Percentiles rank a stretch among this genome's conserved stretches.
These are phyloP conservation scores for Umbelopsis ramanniana DNA, from an alignment of 192 early-diverging fungal genomes.

Conservation along the genomic window DNA sequence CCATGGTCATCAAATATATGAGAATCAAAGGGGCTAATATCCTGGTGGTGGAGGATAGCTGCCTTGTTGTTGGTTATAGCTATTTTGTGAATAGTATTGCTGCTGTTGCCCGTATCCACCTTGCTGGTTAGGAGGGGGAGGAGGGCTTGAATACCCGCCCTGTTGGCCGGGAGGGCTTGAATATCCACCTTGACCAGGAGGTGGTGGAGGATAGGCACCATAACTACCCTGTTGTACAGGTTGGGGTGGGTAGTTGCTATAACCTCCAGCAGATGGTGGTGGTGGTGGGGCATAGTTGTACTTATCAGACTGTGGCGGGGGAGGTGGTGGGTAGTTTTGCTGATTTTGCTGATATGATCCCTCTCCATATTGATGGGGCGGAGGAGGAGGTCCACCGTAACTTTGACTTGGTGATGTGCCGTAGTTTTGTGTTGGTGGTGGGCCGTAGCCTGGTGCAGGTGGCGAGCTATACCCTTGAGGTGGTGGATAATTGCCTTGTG, in stretches of 20 bases:
- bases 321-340: slow-evolving; percentile 2
- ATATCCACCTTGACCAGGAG: slow-evolving; percentile 11
- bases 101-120: slow-evolving; percentile 6
- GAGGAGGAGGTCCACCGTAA: not conserved
- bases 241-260: slow-evolving; percentile 2
- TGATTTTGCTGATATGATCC: not conserved
- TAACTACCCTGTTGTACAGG: not conserved
- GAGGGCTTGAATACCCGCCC: not conserved
- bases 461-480: not conserved
- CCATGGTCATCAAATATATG: not conserved
- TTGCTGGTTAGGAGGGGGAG: not conserved
- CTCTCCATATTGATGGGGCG: not conserved
- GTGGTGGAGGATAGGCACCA: not conserved
- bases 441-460: not conserved
- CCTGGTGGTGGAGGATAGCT: not conserved
- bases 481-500: too few species aligned
- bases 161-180: not conserved
- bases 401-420: not conserved
- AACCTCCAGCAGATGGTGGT: not conserved
- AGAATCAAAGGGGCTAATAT: not conserved
- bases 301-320: not conserved
- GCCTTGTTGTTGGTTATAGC: slow-evolving; percentile 5
- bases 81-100: not conserved
- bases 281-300: not conserved
- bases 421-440: not conserved